Base-by-base conservation (phyloP, 768 basidiomycete species). In the Suillus clintonianus region DNA sequence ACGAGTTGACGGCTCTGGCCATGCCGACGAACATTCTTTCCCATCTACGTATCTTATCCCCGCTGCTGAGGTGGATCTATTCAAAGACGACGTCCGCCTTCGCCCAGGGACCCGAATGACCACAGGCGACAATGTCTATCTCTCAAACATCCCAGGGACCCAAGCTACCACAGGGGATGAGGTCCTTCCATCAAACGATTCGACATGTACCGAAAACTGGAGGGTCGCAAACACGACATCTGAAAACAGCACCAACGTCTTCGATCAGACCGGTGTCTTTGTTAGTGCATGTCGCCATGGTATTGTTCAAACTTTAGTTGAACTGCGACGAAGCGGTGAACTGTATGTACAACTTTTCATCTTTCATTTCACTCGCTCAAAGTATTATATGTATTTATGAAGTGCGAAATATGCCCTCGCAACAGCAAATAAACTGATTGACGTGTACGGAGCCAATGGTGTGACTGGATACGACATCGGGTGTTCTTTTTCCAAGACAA, bases 261-360 rank as follows among this genome's bases (percentile, higher is more conserved):
- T 78, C 58, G 63, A 75, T 0, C 77, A 81, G 69, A 73, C 76
- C 0, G 79, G 81, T 0, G 67, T 80, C 11, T 82, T 83, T 63
- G 71, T 76, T 0, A 59, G 65, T 62, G 70, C 72, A 11, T 81
- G 80, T 62, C 65, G 68, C 2, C 78, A 80, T 71, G 75, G 76
- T 4, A 68, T 78, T 0, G 62, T 75, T 24, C n/a, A 55, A 30
- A 30, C 68, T 55, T 48, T 78, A 0, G 63, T 64, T 0, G 79
- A 81, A 59, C 76, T 80, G 76, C 37, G 78, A 2, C 61, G 47
- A 15, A 77, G 75, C 57, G 76, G 80, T 11, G 77, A 81, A 63
- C 54, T 79, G 79, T 80, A 68, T 50, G 76, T 73, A 41, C 9
- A n/a, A 10, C n/a, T n/a, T n/a, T n/a, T n/a, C n/a, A n/a, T n/a